These are phyloP conservation scores for Yamadazyma paraphyllophila DNA, from an alignment of 805 yeast genomes.

Conservation along the genomic window DNA sequence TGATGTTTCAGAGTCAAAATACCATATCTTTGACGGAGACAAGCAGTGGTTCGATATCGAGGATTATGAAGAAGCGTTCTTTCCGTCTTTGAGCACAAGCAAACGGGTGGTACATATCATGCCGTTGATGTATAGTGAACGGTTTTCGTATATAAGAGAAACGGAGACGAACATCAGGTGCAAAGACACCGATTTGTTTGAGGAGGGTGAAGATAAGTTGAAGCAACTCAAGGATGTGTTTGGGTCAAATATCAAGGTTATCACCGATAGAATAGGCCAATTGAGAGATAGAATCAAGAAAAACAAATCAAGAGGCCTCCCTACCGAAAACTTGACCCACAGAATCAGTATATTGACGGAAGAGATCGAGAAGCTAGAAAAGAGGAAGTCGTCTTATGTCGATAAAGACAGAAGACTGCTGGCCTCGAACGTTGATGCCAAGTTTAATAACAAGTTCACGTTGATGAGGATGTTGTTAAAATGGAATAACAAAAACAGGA, in stretches of 20 bases:
- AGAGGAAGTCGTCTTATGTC: slow-evolving; percentile 8
- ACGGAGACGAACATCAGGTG: slow-evolving; percentile 29
- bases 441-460: slow-evolving; percentile 39
- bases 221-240: slow-evolving; percentile 25
- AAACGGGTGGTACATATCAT: slow-evolving; percentile 46
- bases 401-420: slow-evolving; percentile 11
- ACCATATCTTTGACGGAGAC: slow-evolving; percentile 50
- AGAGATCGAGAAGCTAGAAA: slow-evolving; percentile 14
- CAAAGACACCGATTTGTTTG: slow-evolving; percentile 18
- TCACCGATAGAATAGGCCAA: slow-evolving; percentile 25
- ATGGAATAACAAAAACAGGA: slow-evolving; percentile 40
- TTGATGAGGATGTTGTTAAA: slow-evolving; percentile 39
- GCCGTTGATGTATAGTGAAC: slow-evolving; percentile 68
- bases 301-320: slow-evolving; percentile 9
- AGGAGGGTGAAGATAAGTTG: slow-evolving; percentile 31
- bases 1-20: slow-evolving; percentile 4
- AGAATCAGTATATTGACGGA: slow-evolving; percentile 22
- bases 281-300: slow-evolving; percentile 19
- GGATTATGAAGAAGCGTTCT: slow-evolving; percentile 60
- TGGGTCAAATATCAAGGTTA: slow-evolving; percentile 26
- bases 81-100: slow-evolving; percentile 34
- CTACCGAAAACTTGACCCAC: slow-evolving; percentile 12
- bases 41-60: slow-evolving; percentile 58
- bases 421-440: slow-evolving; percentile 9
- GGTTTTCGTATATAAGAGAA: slow-evolving; percentile 66